Evolutionary conservation across 2,329 filamentous ascomycete genomes (phyloP), one percentile per base, ranked within the genome.

Genomic region (Fusarium euwallaceae): DNA sequence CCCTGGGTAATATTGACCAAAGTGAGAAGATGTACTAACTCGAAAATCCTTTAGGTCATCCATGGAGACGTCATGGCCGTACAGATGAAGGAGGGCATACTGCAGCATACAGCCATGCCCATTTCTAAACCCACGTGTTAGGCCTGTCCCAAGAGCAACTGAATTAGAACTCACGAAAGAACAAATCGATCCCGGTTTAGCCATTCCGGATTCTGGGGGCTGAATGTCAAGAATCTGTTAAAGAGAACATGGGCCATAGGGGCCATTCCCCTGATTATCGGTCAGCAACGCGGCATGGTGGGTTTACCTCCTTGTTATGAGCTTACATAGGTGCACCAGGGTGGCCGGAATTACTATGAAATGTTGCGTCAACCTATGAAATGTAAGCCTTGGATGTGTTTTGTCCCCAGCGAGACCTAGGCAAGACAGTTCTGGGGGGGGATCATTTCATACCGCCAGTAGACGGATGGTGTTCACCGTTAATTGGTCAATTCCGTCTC

Each of bases 51-150:
- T 99, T 79, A 99, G 86, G 87, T 98, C 97, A 81, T 98, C 94
- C 73, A 99, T 88, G 81, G 91, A 90, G 79, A 99, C 80, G 74
- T 87, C 91, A 85, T 97, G 99, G 85, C 97, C 97, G 86, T 95
- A 98, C 66, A 99, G 90, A 89, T 99, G 97, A 81, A 99, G 93
- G 79, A 99, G 91, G 82, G 96, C 94, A 92, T 99, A 99, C 86
- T 98, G 97, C 71, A 99, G 94, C 95, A 99, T 98, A 91, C 97
- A 99, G 80, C 93, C 97, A 88, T 99, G 97, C 80, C 97, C 97
- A 89, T 99, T 99, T 73, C 95, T 98, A 63, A 17, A 61, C 63
- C 22, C 48, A 65, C 20, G 22, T 22, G 73, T 78, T 66, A 78
- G 64, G 66, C 66, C 60, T 41, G 64, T 9, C 32, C 32, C 32